Conservation (phyloP, 768 basidiomycete species). For the Boletus speciosus region DNA sequence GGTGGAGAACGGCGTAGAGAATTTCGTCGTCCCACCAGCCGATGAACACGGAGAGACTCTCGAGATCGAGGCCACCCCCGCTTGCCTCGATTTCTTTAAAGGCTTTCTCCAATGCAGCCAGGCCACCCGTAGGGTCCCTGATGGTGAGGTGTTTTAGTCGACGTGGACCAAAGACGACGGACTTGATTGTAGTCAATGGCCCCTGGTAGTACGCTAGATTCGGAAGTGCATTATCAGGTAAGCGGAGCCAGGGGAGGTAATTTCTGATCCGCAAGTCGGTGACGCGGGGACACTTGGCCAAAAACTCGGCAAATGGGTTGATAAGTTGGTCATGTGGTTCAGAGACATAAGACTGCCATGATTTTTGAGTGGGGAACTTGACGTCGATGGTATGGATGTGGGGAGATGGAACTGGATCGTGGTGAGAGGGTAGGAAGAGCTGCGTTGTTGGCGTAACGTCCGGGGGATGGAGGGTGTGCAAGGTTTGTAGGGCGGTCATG, state of each 20-base stretch:
- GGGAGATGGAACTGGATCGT: constrained; percentile 17
- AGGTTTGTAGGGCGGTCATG: neutral
- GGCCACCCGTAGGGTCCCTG: constrained; percentile 21
- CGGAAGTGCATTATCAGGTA: constrained; percentile 20
- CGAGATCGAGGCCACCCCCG: constrained; percentile 21
- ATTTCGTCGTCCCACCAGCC: constrained; percentile 47
- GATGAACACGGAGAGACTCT: constrained; percentile 34
- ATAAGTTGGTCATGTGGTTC: constrained; percentile 29
- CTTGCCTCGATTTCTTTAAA: constrained; percentile 25
- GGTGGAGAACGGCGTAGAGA: constrained; percentile 38
- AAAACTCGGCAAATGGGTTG: constrained; percentile 24
- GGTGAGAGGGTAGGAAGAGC: constrained; percentile 4
- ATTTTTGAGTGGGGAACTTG: constrained; percentile 30
- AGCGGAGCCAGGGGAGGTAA: constrained; percentile 24
- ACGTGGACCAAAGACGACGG: constrained; percentile 20
- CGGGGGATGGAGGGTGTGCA: constrained; percentile 10
- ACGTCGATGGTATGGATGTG: constrained; percentile 30
- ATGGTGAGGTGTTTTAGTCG: constrained; percentile 22
- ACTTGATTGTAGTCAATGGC: constrained; percentile 26
- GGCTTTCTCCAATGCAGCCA: constrained; percentile 22
- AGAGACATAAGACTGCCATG: constrained; percentile 26
- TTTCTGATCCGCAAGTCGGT: constrained; percentile 24
- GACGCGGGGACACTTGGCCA: constrained; percentile 23
- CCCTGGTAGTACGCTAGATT: constrained; percentile 22
- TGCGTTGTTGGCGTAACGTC: neutral